Evolutionary conservation across 768 basidiomycete genomes (phyloP).

Genomic region (Rhodotorula babjevae): DNA sequence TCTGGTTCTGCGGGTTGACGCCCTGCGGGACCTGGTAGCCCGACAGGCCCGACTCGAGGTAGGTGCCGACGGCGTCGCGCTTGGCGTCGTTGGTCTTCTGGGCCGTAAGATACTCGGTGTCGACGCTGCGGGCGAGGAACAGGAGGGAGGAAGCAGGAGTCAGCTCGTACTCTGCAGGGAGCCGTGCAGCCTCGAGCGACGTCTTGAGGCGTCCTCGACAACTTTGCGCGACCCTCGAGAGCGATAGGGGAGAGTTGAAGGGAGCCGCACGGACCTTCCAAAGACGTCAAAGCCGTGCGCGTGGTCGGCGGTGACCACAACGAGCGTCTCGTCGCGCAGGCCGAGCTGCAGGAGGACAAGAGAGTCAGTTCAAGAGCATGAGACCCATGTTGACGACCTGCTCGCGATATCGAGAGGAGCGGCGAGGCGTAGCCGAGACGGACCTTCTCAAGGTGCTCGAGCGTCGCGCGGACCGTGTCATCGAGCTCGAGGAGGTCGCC

Average conservation of each 20-base stretch:
- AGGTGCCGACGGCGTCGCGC: constrained; percentile 47
- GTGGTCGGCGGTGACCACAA: constrained; percentile 48
- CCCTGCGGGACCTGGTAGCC: constrained; percentile 46
- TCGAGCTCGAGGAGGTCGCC: constrained; percentile 50
- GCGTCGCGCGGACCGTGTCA: constrained; percentile 46
- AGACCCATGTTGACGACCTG: too few relatives aligned
- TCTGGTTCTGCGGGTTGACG: constrained; percentile 42
- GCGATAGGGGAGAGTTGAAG: too few relatives aligned
- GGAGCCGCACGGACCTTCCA: too few relatives aligned
- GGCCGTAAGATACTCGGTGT: constrained; percentile 43
- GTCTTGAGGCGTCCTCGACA: too few relatives aligned
- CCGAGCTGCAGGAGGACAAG: constrained; percentile 42
- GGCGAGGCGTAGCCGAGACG: neutral
- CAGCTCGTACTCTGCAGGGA: too few relatives aligned
- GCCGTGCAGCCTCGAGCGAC: too few relatives aligned
- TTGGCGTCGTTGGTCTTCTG: constrained; percentile 45
- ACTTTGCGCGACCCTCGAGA: too few relatives aligned
- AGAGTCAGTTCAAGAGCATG: neutral
- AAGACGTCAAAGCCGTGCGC: constrained; percentile 37
- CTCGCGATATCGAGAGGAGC: too few relatives aligned
- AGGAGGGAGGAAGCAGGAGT: too few relatives aligned
- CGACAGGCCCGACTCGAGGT: constrained; percentile 46
- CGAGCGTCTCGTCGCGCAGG: constrained; percentile 46
- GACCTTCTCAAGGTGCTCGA: constrained; percentile 46
- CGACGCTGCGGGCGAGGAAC: constrained; percentile 27